Percentiles rank a stretch among this genome's conserved stretches.
Evolutionary conservation across 352 stramenopile species (phyloP).

Genomic region (Globisporangium paroecandrum): DNA sequence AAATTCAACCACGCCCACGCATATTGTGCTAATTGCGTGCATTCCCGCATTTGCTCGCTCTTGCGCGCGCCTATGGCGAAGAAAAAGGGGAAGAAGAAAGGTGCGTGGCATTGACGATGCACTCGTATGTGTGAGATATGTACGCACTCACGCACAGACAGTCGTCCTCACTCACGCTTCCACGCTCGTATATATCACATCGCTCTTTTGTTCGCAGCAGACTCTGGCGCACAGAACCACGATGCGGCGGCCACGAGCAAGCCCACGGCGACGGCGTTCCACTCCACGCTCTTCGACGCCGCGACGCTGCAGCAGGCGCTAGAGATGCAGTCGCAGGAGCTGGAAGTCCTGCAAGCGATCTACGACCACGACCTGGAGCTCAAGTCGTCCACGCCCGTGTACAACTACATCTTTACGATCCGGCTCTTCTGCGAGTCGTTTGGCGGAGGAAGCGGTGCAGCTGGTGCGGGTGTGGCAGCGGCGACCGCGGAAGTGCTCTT

Average conservation of each 20-base stretch:
- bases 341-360: constrained; percentile 81
- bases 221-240: background rate
- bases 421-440: constrained; percentile 55
- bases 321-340: constrained; percentile 72
- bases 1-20: background rate
- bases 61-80: constrained; percentile 43
- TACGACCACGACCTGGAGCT: constrained; percentile 68
- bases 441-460: background rate
- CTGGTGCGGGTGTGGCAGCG: constrained; percentile 18
- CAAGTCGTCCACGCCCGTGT: constrained; percentile 75
- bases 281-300: constrained; percentile 29
- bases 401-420: constrained; percentile 83
- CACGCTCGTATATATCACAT: background rate
- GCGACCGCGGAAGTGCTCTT: constrained; percentile 61
- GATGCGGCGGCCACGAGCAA: background rate
- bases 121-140: too few relatives aligned
- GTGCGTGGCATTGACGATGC: constrained; percentile 16
- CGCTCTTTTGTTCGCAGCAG: background rate
- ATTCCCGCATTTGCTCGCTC: background rate
- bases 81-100: constrained; percentile 82
- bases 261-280: constrained; percentile 15
- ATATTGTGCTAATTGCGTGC: background rate
- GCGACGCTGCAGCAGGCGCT: constrained; percentile 43
- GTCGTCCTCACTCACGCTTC: too few relatives aligned
- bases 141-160: too few relatives aligned